Percentiles rank a stretch among this genome's conserved stretches.
Evolutionary conservation across 148 eudicot genomes (phyloP).

Genomic region (Nepenthes gracilis): DNA sequence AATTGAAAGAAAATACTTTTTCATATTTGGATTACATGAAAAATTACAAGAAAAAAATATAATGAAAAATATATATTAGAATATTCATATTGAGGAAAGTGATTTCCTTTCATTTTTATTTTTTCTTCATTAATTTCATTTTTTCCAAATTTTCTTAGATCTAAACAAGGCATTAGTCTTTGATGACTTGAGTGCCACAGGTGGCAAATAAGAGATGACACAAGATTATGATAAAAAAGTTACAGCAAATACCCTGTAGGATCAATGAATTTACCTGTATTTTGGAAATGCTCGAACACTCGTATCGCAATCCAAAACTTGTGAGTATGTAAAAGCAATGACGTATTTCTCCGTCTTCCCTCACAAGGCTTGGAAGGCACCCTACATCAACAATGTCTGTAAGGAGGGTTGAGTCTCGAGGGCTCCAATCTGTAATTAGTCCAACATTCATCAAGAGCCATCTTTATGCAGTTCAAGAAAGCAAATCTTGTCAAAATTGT

Average conservation of each 20-base stretch:
- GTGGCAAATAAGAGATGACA: background rate
- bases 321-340: slow-evolving; percentile 73
- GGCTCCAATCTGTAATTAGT: slow-evolving; percentile 68
- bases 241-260: too few relatives aligned
- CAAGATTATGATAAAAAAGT: too few relatives aligned
- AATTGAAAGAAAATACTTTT: too few relatives aligned
- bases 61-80: too few relatives aligned
- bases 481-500: background rate
- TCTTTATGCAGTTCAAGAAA: background rate
- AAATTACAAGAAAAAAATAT: too few relatives aligned
- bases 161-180: too few relatives aligned
- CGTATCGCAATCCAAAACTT: slow-evolving; percentile 62
- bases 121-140: too few relatives aligned
- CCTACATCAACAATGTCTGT: slow-evolving; percentile 75
- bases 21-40: too few relatives aligned
- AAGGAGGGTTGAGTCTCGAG: slow-evolving; percentile 77
- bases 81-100: too few relatives aligned
- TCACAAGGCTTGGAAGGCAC: slow-evolving; percentile 44
- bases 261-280: slow-evolving; percentile 38
- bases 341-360: slow-evolving; percentile 63
- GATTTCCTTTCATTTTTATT: too few relatives aligned
- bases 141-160: too few relatives aligned
- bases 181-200: background rate
- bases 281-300: slow-evolving; percentile 66
- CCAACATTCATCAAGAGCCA: slow-evolving; percentile 3